A percentile compares a stretch with the other conserved stretches of the same genome.
phyloP scores from a whole-genome alignment of 331 rosid species.

The Rhamnella rubrinervis region DNA sequence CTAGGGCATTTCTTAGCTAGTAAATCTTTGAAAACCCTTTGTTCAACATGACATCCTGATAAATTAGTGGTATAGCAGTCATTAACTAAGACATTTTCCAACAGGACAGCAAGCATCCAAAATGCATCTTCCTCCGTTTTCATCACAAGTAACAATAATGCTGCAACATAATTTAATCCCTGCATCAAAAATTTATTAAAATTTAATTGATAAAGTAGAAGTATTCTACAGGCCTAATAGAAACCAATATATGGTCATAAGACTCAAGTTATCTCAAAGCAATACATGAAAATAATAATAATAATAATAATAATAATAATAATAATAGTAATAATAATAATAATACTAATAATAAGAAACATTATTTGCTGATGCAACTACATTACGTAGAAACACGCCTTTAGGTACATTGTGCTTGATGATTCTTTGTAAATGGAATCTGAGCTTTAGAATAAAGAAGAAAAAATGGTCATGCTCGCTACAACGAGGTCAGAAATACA shows the following conservation, averaged over 20 bases:
- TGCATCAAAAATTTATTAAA: constrained; percentile 33
- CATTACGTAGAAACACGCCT: no score
- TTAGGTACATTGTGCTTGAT: no score
- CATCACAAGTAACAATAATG: constrained; percentile 92
- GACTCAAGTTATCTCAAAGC: no score
- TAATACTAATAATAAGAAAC: no score
- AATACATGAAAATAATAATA: no score
- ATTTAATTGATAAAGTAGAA: constrained; percentile 15
- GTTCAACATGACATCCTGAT: constrained; percentile 99
- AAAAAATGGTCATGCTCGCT: no score
- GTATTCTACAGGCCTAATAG: constrained; percentile 14
- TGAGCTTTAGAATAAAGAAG: no score
- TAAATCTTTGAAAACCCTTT: constrained; percentile 91
- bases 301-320: no score
- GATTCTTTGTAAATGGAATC: no score
- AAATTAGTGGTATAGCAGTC: constrained; percentile 94
- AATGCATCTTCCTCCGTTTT: constrained; percentile 98
- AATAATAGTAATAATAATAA: no score
- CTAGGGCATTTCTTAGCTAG: constrained; percentile 84
- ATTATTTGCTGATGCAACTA: no score
- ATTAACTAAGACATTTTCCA: constrained; percentile 89
- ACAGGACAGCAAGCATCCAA: constrained; percentile 96
- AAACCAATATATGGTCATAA: not conserved
- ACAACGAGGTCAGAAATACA: no score
- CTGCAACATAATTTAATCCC: constrained; percentile 98